These are phyloP conservation scores for Aspergillus udagawae DNA, from an alignment of 2,329 filamentous ascomycete genomes.

Conservation along the genomic window DNA sequence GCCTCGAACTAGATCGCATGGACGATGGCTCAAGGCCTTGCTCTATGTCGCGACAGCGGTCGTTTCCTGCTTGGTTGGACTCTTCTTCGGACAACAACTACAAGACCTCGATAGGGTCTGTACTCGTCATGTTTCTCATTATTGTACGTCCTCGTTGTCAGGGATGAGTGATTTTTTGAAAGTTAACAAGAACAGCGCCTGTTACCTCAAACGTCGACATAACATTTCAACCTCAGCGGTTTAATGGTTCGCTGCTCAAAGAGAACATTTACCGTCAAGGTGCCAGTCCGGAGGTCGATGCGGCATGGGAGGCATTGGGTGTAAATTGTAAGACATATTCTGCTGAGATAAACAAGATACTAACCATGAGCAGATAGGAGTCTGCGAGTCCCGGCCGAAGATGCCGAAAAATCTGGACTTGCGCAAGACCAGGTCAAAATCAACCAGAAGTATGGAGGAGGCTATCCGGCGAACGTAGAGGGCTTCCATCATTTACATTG, in stretches of 20 bases:
- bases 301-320: constrained; percentile 53
- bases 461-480: constrained; percentile 41
- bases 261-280: constrained; percentile 52
- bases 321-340: constrained; percentile 44
- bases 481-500: constrained; percentile 28
- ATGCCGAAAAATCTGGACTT: constrained; percentile 52
- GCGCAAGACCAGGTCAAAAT: constrained; percentile 54
- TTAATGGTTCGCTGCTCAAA: constrained; percentile 56
- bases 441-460: constrained; percentile 53
- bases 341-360: background rate
- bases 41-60: constrained; percentile 13
- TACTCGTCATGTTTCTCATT: constrained; percentile 19
- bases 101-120: constrained; percentile 19
- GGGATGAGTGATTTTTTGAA: too few species aligned
- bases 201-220: constrained; percentile 40
- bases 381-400: constrained; percentile 47
- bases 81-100: constrained; percentile 10
- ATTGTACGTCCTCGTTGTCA: too few species aligned
- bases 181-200: constrained; percentile 25
- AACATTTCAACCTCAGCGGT: constrained; percentile 40
- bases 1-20: background rate
- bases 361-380: constrained; percentile 35
- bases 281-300: constrained; percentile 52
- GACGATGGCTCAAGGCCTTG: constrained; percentile 4
- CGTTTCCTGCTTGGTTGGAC: constrained; percentile 17